Evolutionary conservation across 1,139 yeast genomes (phyloP), one percentile per base, ranked within the genome.

Genomic region (Lodderomyces parapsilosis): DNA sequence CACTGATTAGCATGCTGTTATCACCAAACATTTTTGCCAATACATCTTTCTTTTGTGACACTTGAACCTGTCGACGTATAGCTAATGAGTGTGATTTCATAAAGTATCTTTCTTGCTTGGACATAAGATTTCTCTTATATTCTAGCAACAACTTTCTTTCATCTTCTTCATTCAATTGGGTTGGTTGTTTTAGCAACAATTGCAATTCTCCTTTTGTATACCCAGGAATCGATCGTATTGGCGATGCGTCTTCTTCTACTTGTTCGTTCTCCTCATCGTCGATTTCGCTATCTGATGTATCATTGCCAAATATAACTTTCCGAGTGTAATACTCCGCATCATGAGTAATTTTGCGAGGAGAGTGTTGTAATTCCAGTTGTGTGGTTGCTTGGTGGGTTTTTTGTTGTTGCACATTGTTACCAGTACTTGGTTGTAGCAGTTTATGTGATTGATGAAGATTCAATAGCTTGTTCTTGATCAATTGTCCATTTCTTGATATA

Each of bases 31-130:
- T 55, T 45, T 68, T 61, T 43, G 57, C 57, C 10, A 71, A 56
- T 3, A 72, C 50, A 45, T 71, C 77, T 44, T 66, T 68, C 58
- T 73, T 73, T 49, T 71, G 77, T 22, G 57, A 49, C 2, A 72
- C 57, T 52, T 73, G 78, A n/a, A 69, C 54, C 50, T 71, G 71
- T 19, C 78, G 49, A 53, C 70, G 63, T 27, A 65, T 62, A 5
- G 63, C 53, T n/a, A 70, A 49, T 10, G 74, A 60, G 46, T 58
- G 65, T 58, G 43, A 68, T 68, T 36, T 60, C 59, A 46, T 64
- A 67, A 8, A 63, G 52, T 36, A 36, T 39, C 66, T 53, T 45
- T 70, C 74, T 41, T 68, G 75, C 22, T 58, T 55, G 6, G 55
- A 50, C 45, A 65, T 70, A 37, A 58, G 62, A 28, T 62, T 60